Percentiles rank a stretch among this genome's conserved stretches.
These are phyloP conservation scores for Talaromyces amestolkiae DNA, from an alignment of 2,329 filamentous ascomycete genomes.

Conservation along the genomic window DNA sequence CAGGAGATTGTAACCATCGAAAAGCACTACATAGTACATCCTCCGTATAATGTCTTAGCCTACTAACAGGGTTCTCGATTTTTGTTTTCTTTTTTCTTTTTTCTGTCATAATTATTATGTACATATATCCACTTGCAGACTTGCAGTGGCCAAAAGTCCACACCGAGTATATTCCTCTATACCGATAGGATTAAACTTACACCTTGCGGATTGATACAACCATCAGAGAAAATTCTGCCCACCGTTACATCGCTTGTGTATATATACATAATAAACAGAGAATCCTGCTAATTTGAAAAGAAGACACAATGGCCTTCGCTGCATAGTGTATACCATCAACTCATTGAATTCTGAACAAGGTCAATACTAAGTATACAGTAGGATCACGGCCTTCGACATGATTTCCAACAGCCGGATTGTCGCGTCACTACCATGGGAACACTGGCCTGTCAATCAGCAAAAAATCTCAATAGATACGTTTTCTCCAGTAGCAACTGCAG, in stretches of 20 bases:
- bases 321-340: neutral
- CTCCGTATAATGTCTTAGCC: neutral
- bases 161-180: neutral
- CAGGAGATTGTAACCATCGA: slow-evolving; percentile 17
- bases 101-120: neutral
- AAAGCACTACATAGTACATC: neutral
- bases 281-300: neutral
- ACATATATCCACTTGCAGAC: slow-evolving; percentile 2
- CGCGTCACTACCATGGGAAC: slow-evolving; percentile 2
- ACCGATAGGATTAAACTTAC: neutral
- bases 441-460: neutral
- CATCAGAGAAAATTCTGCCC: neutral
- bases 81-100: neutral
- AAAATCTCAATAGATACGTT: neutral
- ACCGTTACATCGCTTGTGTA: slow-evolving; percentile 16
- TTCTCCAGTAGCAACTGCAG: neutral
- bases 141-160: neutral
- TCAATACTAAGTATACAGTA: slow-evolving; percentile 3
- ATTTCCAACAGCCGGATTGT: slow-evolving; percentile 1
- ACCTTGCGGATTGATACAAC: slow-evolving; percentile 6
- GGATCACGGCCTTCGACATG: neutral
- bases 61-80: neutral
- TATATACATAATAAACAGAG: neutral
- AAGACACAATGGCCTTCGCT: neutral
- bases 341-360: neutral